A percentile compares a stretch with the other conserved stretches of the same genome.
Conservation (phyloP, 192 early-diverging fungal genomes). For the Pilobolus umbonatus region DNA sequence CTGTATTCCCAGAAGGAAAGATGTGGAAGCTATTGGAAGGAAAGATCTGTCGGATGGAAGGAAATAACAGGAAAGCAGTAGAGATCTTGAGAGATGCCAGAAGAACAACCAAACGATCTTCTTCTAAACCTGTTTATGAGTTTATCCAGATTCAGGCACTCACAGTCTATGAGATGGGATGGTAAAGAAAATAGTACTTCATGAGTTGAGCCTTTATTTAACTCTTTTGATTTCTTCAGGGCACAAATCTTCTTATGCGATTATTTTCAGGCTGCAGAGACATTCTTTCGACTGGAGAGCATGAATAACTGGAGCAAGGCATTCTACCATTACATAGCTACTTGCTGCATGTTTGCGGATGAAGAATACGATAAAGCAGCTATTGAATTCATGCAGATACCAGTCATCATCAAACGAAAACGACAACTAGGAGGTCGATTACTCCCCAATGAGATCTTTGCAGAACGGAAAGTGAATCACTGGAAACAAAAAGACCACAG, state of each 20-base stretch:
- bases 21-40: constrained; percentile 32
- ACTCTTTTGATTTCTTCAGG: constrained; percentile 18
- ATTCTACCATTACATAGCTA: constrained; percentile 40
- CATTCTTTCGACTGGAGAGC: constrained; percentile 36
- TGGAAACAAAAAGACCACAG: constrained; percentile 6
- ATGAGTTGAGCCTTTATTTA: background rate
- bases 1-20: constrained; percentile 19
- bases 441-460: constrained; percentile 31
- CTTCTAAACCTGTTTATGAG: constrained; percentile 18
- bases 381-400: constrained; percentile 32
- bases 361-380: constrained; percentile 35
- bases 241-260: constrained; percentile 33
- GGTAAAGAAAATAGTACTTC: constrained; percentile 20
- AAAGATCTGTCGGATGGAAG: constrained; percentile 27
- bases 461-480: constrained; percentile 21
- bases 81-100: constrained; percentile 25
- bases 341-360: constrained; percentile 36
- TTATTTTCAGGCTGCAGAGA: constrained; percentile 39
- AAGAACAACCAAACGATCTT: constrained; percentile 1
- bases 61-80: constrained; percentile 10
- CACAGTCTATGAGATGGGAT: constrained; percentile 35
- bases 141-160: constrained; percentile 25
- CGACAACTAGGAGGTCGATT: constrained; percentile 12
- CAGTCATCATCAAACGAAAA: constrained; percentile 10
- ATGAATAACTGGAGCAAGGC: constrained; percentile 35